These are phyloP conservation scores for Populus nigra DNA, from an alignment of 345 rosid species.

Conservation along the genomic window DNA sequence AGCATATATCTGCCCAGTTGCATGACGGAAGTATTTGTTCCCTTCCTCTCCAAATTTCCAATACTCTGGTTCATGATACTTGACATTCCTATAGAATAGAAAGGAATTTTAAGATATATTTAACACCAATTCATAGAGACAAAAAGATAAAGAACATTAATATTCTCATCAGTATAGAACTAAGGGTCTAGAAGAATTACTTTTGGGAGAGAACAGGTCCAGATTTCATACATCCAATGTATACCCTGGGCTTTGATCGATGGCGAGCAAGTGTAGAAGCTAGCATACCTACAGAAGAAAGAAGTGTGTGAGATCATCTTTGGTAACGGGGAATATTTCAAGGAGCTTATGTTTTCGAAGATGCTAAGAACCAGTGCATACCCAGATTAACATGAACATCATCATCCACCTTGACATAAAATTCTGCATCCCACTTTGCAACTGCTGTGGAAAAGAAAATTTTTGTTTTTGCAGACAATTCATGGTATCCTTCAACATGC, in stretches of 20 bases:
- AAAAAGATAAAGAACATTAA: conserved; percentile 5
- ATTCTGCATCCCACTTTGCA: conserved; percentile 95
- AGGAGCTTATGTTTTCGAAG: not conserved
- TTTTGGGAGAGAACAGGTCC: conserved; percentile 94
- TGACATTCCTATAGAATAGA: conserved; percentile 59
- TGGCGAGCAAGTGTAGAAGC: conserved; percentile 87
- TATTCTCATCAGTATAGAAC: not conserved
- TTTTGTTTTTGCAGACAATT: conserved; percentile 95
- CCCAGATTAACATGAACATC: conserved; percentile 99
- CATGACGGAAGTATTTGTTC: conserved; percentile 93
- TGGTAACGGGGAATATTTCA: conserved; percentile 1
- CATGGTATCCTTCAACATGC: conserved; percentile 98
- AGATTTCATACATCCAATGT: conserved; percentile 97
- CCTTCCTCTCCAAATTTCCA: conserved; percentile 99
- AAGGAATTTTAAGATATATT: conserved; percentile 4
- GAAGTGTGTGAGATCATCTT: conserved; percentile 1
- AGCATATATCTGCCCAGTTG: conserved; percentile 98
- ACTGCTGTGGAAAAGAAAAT: conserved; percentile 86
- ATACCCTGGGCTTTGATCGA: conserved; percentile 87
- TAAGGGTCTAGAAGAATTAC: conserved; percentile 40
- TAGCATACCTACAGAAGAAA: conserved; percentile 56
- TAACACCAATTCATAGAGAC: not conserved
- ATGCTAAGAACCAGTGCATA: conserved; percentile 23
- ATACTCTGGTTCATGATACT: conserved; percentile 94
- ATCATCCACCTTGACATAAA: conserved; percentile 92